Percentiles rank a stretch among this genome's conserved stretches.
phyloP scores from a whole-genome alignment of 2,329 filamentous ascomycete species.

The Sporothrix globosa region DNA sequence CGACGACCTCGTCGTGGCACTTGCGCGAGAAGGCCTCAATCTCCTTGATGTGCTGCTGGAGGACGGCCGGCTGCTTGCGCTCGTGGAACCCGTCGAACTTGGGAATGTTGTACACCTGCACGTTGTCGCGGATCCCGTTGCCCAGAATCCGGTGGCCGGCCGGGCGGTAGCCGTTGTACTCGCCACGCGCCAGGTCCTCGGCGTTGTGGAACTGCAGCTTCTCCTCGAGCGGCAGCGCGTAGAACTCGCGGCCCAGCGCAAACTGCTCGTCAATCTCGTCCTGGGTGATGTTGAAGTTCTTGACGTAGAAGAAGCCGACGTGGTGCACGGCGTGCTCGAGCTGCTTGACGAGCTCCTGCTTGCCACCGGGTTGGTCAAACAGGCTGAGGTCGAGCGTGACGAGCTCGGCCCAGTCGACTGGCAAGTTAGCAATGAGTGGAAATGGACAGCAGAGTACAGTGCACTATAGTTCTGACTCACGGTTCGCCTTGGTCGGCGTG shows the following conservation, averaged over 20 bases:
- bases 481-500: constrained; percentile 35
- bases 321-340: constrained; percentile 52
- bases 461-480: constrained; percentile 8
- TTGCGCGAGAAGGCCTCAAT: constrained; percentile 57
- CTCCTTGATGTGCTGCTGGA: constrained; percentile 54
- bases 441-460: not conserved
- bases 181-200: constrained; percentile 50
- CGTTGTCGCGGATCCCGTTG: constrained; percentile 54
- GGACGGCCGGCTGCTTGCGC: constrained; percentile 51
- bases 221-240: constrained; percentile 53
- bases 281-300: constrained; percentile 59
- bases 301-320: constrained; percentile 59
- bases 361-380: constrained; percentile 43
- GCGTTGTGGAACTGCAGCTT: constrained; percentile 53
- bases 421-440: no score
- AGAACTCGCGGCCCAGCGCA: constrained; percentile 57
- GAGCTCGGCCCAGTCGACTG: constrained; percentile 37
- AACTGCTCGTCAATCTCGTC: constrained; percentile 61
- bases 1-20: constrained; percentile 52
- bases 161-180: constrained; percentile 57
- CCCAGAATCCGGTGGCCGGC: constrained; percentile 42
- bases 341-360: constrained; percentile 43
- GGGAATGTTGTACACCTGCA: constrained; percentile 63
- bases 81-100: constrained; percentile 57
- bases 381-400: constrained; percentile 42